Conservation (phyloP, 164 flowering plant genomes). For the Aristolochia fimbriata region DNA sequence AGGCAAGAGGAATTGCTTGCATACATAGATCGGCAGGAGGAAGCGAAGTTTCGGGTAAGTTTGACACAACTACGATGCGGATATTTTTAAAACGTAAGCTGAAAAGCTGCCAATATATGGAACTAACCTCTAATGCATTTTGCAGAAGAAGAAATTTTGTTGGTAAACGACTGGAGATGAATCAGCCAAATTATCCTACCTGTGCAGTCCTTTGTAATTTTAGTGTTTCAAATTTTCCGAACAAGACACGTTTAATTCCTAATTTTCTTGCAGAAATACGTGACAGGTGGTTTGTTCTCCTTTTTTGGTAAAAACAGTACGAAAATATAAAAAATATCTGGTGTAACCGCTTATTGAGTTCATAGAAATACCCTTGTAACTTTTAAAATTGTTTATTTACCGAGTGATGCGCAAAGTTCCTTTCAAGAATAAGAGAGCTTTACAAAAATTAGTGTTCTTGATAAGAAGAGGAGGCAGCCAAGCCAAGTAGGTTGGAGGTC, state of each 20-base stretch:
- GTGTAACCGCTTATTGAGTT: not conserved
- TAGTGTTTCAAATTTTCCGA: not conserved
- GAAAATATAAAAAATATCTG: not conserved
- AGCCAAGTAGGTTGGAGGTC: too few species aligned
- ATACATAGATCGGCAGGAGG: slow-evolving; percentile 71
- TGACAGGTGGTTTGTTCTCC: too few species aligned
- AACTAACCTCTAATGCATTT: not conserved
- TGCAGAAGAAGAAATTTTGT: slow-evolving; percentile 4
- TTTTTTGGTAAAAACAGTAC: too few species aligned
- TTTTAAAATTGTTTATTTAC: too few species aligned
- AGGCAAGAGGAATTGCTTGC: slow-evolving; percentile 89
- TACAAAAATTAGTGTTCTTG: too few species aligned
- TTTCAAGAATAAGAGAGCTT: too few species aligned
- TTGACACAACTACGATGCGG: not conserved
- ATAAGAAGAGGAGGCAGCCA: too few species aligned
- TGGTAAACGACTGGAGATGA: not conserved
- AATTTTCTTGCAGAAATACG: too few species aligned
- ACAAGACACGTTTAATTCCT: too few species aligned
- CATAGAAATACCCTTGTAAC: not conserved
- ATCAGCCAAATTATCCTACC: not conserved
- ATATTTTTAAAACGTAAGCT: not conserved
- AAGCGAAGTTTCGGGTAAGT: slow-evolving; percentile 56
- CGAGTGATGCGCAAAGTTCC: too few species aligned
- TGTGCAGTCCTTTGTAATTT: not conserved
- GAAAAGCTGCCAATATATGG: not conserved